Conservation (phyloP, 192 early-diverging fungal species). For the Diversispora eburnea region DNA sequence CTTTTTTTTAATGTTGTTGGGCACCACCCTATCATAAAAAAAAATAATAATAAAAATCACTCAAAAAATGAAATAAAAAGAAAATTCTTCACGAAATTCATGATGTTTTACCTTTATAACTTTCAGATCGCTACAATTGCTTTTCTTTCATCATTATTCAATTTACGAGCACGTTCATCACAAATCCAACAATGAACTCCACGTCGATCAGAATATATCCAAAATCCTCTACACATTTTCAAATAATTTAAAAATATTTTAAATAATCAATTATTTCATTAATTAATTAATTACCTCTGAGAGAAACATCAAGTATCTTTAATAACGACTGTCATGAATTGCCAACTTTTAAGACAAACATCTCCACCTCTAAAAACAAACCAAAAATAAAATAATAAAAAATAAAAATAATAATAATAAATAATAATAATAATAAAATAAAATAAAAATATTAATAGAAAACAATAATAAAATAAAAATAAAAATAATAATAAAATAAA, state of each 20-base stretch:
- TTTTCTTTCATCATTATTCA: constrained; percentile 73
- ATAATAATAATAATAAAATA: too few species aligned
- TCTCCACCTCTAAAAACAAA: constrained; percentile 67
- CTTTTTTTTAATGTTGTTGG: constrained; percentile 66
- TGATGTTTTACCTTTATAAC: constrained; percentile 55
- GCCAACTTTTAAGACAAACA: constrained; percentile 90
- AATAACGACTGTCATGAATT: constrained; percentile 91
- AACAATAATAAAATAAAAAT: too few species aligned
- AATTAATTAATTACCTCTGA: constrained; percentile 50
- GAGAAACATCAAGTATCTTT: constrained; percentile 74
- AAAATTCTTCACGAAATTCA: background rate
- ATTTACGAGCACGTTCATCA: constrained; percentile 77
- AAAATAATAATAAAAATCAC: constrained; percentile 7
- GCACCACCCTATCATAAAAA: constrained; percentile 60
- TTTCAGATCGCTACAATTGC: constrained; percentile 78
- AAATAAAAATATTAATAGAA: too few species aligned
- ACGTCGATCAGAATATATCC: constrained; percentile 95
- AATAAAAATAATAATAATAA: too few species aligned
- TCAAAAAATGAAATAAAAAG: background rate
- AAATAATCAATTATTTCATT: background rate
- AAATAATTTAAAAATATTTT: background rate
- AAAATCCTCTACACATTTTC: constrained; percentile 75
- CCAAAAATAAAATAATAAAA: background rate
- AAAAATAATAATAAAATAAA: background rate
- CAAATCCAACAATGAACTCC: constrained; percentile 99